A percentile compares a stretch with the other conserved stretches of the same genome.
Conservation (phyloP, 2,329 filamentous ascomycete genomes). For the Phoma sp. region DNA sequence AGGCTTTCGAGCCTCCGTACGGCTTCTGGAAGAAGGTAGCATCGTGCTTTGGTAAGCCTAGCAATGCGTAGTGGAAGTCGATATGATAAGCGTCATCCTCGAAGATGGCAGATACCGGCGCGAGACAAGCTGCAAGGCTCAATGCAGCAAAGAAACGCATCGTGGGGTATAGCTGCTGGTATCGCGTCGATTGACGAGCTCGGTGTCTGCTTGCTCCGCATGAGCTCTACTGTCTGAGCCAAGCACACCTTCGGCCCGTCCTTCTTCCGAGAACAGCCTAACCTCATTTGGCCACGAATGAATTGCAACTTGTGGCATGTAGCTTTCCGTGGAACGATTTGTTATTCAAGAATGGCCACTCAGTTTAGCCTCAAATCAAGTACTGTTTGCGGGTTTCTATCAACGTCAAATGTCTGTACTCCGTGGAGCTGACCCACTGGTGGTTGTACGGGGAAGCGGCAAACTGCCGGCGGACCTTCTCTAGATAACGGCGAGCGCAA, state of each 20-base stretch:
- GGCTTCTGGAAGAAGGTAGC: conserved; percentile 96
- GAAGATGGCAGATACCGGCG: conserved; percentile 73
- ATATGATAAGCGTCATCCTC: conserved; percentile 88
- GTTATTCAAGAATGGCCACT: neutral
- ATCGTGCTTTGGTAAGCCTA: conserved; percentile 81
- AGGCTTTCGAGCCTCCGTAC: conserved; percentile 80
- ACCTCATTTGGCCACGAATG: neutral
- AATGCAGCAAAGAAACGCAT: conserved; percentile 49
- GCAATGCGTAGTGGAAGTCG: conserved; percentile 90
- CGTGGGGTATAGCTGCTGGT: conserved; percentile 28
- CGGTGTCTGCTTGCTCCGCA: conserved; percentile 11
- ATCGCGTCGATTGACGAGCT: conserved; percentile 5
- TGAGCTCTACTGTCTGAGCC: conserved; percentile 15
- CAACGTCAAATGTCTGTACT: neutral
- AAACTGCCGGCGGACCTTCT: conserved; percentile 15
- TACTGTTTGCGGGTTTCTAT: neutral
- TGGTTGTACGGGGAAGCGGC: conserved; percentile 11
- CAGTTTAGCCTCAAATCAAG: neutral
- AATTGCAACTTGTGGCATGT: neutral
- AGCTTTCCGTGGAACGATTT: neutral
- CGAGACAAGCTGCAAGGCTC: conserved; percentile 52
- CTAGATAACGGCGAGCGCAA: conserved; percentile 12
- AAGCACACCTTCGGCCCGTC: conserved; percentile 2
- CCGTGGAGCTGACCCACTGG: neutral
- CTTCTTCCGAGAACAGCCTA: neutral